Conservation (phyloP, 495 filamentous ascomycete genomes). For the Cryomyces minteri region DNA sequence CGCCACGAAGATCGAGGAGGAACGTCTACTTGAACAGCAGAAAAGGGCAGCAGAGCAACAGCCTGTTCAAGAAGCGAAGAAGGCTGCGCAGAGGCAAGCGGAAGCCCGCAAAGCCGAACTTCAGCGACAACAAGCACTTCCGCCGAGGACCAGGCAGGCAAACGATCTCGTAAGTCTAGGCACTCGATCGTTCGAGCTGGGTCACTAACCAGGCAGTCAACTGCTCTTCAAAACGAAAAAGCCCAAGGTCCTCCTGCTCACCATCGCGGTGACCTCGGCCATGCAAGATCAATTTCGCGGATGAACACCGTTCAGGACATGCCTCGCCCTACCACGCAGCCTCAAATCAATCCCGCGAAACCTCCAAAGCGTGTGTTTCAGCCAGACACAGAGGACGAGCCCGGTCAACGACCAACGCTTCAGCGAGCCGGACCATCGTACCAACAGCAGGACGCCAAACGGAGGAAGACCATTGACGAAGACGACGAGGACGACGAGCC, state of each 20-base stretch:
- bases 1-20: conserved; percentile 38
- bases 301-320: conserved; percentile 34
- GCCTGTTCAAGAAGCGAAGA: conserved; percentile 40
- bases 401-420: conserved; percentile 9
- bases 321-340: conserved; percentile 27
- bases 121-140: conserved; percentile 10
- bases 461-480: conserved; percentile 36
- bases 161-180: conserved; percentile 24
- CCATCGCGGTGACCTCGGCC: conserved; percentile 30
- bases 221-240: conserved; percentile 25
- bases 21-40: conserved; percentile 24
- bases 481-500: conserved; percentile 26
- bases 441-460: conserved; percentile 35
- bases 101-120: conserved; percentile 25
- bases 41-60: conserved; percentile 30
- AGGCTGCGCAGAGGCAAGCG: conserved; percentile 49
- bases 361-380: conserved; percentile 41
- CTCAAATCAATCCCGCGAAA: conserved; percentile 43
- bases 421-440: conserved; percentile 28
- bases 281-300: conserved; percentile 31
- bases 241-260: conserved; percentile 10
- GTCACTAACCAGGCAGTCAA: conserved; percentile 10
- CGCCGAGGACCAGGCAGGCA: conserved; percentile 22
- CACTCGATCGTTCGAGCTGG: background rate
- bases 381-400: conserved; percentile 31